A percentile compares a stretch with the other conserved stretches of the same genome.
Evolutionary conservation across 805 yeast species (phyloP).

Genomic region (Metschnikowia peoriensis): DNA sequence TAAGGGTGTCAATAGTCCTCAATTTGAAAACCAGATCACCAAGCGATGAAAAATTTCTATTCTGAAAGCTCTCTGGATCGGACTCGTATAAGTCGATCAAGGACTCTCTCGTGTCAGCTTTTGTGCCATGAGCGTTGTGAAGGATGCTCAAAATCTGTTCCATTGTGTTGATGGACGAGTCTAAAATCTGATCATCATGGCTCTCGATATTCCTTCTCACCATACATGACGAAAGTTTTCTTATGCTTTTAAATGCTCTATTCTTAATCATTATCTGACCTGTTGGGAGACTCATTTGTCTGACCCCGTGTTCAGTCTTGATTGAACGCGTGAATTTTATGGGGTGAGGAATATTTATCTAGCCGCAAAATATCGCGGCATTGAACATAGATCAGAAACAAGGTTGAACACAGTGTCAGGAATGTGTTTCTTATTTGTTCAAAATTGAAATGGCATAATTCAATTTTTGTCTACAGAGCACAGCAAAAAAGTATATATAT

Average conservation of each 20-base stretch:
- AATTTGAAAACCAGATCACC: slow-evolving; percentile 13
- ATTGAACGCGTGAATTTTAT: too few relatives aligned
- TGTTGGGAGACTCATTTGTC: neutral
- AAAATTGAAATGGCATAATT: too few relatives aligned
- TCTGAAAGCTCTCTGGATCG: neutral
- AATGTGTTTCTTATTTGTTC: too few relatives aligned
- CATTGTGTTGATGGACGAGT: slow-evolving; percentile 18
- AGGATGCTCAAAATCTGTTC: slow-evolving; percentile 15
- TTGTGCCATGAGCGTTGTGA: slow-evolving; percentile 13
- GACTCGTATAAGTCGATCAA: neutral
- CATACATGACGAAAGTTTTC: neutral
- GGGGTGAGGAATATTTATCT: too few relatives aligned
- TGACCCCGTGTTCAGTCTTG: neutral
- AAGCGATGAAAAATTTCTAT: neutral
- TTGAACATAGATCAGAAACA: too few relatives aligned
- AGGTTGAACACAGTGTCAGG: too few relatives aligned
- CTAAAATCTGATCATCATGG: slow-evolving; percentile 3
- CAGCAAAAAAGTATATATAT: too few relatives aligned
- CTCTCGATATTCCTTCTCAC: neutral
- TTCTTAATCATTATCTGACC: neutral
- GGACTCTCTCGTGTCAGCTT: slow-evolving; percentile 5
- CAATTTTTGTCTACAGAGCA: too few relatives aligned
- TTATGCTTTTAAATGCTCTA: neutral
- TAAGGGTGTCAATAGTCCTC: slow-evolving; percentile 9
- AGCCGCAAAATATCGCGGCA: too few relatives aligned